Conservation (phyloP, 257 asterid genomes). For the Solanum boliviense region DNA sequence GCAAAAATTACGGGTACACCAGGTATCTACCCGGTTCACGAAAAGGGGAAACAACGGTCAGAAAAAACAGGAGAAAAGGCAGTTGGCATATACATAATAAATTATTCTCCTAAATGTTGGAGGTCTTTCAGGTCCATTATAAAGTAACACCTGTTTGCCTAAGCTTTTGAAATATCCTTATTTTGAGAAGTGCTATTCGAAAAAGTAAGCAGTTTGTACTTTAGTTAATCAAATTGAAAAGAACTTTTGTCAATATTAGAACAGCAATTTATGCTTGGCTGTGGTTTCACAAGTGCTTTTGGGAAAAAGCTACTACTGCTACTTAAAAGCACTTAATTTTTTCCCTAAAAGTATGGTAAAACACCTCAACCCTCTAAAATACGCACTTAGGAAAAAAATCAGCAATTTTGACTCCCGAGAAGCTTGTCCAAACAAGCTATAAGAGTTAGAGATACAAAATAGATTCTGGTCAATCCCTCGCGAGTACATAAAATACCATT, state of each 20-base stretch:
- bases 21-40: constrained; percentile 47
- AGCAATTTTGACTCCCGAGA: not conserved
- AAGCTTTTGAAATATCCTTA: not conserved
- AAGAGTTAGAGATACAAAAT: not conserved
- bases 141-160: not conserved
- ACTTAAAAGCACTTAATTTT: not conserved
- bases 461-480: not conserved
- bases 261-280: not conserved
- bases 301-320: not conserved
- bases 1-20: constrained; percentile 75
- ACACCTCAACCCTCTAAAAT: not conserved
- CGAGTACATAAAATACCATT: not conserved
- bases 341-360: not conserved
- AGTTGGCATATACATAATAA: not conserved
- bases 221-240: not conserved
- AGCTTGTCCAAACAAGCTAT: not conserved
- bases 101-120: not conserved
- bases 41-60: not conserved
- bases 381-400: not conserved
- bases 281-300: not conserved
- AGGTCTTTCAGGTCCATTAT: not conserved
- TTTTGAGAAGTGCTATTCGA: not conserved
- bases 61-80: not conserved
- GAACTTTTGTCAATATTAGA: not conserved
- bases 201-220: not conserved